Evolutionary conservation across 192 early-diverging fungal genomes (phyloP).

Genomic region (Coemansia sp.): DNA sequence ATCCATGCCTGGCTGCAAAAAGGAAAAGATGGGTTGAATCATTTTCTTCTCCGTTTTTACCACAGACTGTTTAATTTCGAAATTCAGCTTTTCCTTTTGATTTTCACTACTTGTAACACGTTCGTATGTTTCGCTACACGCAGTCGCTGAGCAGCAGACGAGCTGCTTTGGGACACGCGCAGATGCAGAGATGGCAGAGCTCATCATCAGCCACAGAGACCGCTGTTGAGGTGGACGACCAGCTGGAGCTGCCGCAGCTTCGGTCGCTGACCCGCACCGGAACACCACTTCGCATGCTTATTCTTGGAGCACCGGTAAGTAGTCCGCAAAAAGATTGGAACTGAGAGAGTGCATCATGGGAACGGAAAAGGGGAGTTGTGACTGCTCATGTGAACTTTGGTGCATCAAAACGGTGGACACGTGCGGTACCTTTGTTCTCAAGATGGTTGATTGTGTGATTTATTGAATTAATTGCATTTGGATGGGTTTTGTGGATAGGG

Average conservation of each 20-base stretch:
- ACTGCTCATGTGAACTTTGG: neutral
- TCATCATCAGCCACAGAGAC: conserved; percentile 2
- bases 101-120: neutral
- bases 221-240: neutral
- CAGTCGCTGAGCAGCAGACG: neutral
- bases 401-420: neutral
- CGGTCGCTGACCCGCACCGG: conserved; percentile 32
- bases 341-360: neutral
- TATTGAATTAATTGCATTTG: neutral
- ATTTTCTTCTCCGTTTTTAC: conserved; percentile 1
- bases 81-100: neutral
- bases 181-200: conserved; percentile 1
- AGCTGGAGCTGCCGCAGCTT: conserved; percentile 6
- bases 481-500: conserved; percentile 52
- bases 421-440: conserved; percentile 1
- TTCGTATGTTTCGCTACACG: neutral
- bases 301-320: conserved; percentile 77
- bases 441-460: neutral
- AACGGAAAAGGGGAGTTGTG: neutral
- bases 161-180: neutral
- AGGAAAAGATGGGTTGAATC: neutral
- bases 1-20: neutral
- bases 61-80: neutral
- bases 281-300: conserved; percentile 63
- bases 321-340: neutral